These are phyloP conservation scores for Suillus cothurnatus DNA, from an alignment of 768 basidiomycete species.

Conservation along the genomic window DNA sequence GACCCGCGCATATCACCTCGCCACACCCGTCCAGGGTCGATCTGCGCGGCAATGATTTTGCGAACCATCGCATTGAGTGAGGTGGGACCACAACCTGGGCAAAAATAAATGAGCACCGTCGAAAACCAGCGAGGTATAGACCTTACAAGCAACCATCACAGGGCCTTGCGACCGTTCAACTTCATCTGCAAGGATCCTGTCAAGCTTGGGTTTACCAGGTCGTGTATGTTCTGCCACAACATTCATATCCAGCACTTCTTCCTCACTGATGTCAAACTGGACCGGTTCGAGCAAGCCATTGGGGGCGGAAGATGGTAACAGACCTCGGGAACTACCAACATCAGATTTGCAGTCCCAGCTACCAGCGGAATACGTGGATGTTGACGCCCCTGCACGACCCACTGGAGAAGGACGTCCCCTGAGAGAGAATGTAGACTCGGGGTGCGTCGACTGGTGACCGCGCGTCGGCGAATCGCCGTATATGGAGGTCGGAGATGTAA, in stretches of 20 bases:
- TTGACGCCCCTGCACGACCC: neutral
- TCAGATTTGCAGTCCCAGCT: constrained; percentile 14
- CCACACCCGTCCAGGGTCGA: constrained; percentile 53
- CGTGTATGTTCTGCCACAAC: constrained; percentile 63
- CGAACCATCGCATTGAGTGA: constrained; percentile 71
- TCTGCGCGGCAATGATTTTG: constrained; percentile 61
- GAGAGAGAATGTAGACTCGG: constrained; percentile 11
- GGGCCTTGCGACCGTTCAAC: constrained; percentile 55
- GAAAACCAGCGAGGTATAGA: constrained; percentile 6
- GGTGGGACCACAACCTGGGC: constrained; percentile 71
- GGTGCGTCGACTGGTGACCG: constrained; percentile 2
- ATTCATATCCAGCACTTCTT: constrained; percentile 61
- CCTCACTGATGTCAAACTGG: constrained; percentile 51
- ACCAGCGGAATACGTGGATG: neutral
- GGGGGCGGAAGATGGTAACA: constrained; percentile 1
- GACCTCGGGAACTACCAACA: constrained; percentile 2
- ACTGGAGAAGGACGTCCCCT: constrained; percentile 9
- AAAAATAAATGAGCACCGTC: neutral
- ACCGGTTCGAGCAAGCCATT: constrained; percentile 3
- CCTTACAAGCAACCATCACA: constrained; percentile 72
- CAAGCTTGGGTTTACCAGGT: constrained; percentile 67
- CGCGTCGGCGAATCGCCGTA: constrained; percentile 12
- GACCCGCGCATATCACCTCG: constrained; percentile 60
- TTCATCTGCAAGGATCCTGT: constrained; percentile 65
- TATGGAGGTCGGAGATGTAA: constrained; percentile 13